Evolutionary conservation across 345 rosid species (phyloP), one percentile per base, ranked within the genome.

Genomic region (Rhizophora apiculata): DNA sequence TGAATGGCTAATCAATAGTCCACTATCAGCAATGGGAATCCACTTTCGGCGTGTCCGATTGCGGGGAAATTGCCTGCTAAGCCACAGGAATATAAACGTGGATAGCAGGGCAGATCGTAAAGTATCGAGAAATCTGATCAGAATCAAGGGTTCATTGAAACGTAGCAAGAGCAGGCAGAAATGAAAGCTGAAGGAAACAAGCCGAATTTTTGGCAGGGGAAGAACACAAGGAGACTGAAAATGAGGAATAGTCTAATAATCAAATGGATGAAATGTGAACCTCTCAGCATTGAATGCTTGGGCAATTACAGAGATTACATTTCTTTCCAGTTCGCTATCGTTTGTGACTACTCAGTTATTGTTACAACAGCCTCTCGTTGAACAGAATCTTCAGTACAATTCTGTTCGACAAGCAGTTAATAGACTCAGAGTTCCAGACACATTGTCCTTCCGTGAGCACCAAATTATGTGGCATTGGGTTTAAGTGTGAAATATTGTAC

Each of bases 401-500:
- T 62, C 71, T 63, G 75, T 55, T 3, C 62, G 68, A 65, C 64
- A 62, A 60, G 68, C 60, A 62, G 80, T 72, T 69, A 73, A 73
- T 70, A 79, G 66, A 71, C 72, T 74, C 79, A 32, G 68, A 80
- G 72, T 75, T 78, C 65, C 76, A 68, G 73, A 30, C 68, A 72
- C 57, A 56, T 51, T n/a, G 71, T 73, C 70, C 64, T 57, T 71
- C 70, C 13, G 69, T 68, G 61, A 68, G 63, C 76, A 77, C 26
- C 64, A 78, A 69, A 76, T 52, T 79, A 74, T 74, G 82, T 76
- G 72, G 78, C 82, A 74, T 61, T 67, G 85, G 84, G 74, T 68
- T 74, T 84, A 64, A 69, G 82, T 78, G 76, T 81, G 82, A 73
- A 85, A 83, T 82, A 82, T 82, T 84, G 81, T 84, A 82, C 90